These are phyloP conservation scores for Cytospora piceicola DNA, from an alignment of 2,329 filamentous ascomycete species.

Conservation along the genomic window DNA sequence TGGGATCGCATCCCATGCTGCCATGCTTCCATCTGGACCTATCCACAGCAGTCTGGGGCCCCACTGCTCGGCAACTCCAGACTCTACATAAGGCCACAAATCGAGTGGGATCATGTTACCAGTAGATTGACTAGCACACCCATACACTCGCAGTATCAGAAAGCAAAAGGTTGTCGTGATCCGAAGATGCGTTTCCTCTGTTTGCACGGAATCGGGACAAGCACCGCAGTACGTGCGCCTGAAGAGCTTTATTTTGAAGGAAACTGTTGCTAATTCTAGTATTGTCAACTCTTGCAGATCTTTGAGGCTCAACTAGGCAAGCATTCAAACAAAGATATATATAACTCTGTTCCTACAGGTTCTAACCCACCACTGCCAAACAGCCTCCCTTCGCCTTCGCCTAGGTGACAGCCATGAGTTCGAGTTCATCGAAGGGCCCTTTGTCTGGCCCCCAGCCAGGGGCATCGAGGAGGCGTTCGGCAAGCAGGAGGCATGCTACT, in stretches of 20 bases:
- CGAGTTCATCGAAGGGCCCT: slow-evolving; percentile 1
- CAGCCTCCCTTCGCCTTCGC: slow-evolving; percentile 2
- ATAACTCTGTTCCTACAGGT: neutral
- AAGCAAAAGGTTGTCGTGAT: neutral
- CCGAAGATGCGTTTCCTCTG: slow-evolving; percentile 1
- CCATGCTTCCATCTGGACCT: no score
- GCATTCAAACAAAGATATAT: neutral
- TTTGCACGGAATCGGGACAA: slow-evolving; percentile 8
- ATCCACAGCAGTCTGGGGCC: no score
- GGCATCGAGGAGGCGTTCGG: slow-evolving; percentile 1
- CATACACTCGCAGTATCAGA: neutral
- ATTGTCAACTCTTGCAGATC: neutral
- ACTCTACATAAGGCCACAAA: no score
- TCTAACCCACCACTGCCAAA: neutral
- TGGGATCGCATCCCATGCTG: no score
- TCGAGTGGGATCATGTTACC: no score
- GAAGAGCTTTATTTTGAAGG: neutral
- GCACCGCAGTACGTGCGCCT: neutral
- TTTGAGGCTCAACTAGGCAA: slow-evolving; percentile 3
- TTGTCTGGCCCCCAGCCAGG: neutral
- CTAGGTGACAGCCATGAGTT: slow-evolving; percentile 1
- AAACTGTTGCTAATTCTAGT: neutral
- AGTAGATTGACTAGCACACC: no score
- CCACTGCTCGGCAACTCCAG: no score
- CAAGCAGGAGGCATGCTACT: slow-evolving; percentile 6